Evolutionary conservation across 2,329 filamentous ascomycete genomes (phyloP).

Genomic region (Bertia moriformis): DNA sequence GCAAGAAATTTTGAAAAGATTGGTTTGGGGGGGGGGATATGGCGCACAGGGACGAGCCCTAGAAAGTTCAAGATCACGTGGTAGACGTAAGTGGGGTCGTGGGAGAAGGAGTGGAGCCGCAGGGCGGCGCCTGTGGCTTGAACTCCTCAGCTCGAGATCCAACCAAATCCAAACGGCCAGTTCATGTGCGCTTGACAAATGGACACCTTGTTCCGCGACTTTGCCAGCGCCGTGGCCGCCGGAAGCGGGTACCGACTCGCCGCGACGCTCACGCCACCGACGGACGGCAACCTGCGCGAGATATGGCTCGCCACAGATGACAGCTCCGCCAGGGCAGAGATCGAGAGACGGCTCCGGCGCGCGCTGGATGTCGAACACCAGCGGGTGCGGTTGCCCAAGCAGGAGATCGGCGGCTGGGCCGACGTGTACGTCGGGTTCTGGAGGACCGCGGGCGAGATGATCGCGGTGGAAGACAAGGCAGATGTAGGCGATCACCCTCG

Average conservation of each 20-base stretch:
- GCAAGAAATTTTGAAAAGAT: no score
- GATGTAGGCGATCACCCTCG: constrained; percentile 28
- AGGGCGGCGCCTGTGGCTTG: no score
- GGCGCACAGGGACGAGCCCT: no score
- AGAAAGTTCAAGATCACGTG: no score
- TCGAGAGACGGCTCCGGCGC: constrained; percentile 58
- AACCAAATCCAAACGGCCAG: no score
- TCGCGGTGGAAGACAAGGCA: no score
- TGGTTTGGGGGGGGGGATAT: no score
- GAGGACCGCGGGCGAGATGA: constrained; percentile 63
- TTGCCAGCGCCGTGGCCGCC: constrained; percentile 49
- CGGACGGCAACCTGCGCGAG: constrained; percentile 49
- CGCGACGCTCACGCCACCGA: constrained; percentile 51
- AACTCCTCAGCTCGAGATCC: no score
- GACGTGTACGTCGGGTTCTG: constrained; percentile 76
- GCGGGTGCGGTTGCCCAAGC: constrained; percentile 36
- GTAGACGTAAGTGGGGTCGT: no score
- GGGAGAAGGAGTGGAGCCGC: no score
- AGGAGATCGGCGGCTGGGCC: constrained; percentile 68
- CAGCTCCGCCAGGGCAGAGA: no score
- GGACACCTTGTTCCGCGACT: constrained; percentile 62
- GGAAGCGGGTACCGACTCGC: constrained; percentile 62
- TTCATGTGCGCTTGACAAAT: no score
- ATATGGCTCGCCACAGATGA: constrained; percentile 61
- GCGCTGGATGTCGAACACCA: constrained; percentile 49